These are phyloP conservation scores for Yamadazyma laniorum DNA, from an alignment of 805 yeast genomes.

Conservation along the genomic window DNA sequence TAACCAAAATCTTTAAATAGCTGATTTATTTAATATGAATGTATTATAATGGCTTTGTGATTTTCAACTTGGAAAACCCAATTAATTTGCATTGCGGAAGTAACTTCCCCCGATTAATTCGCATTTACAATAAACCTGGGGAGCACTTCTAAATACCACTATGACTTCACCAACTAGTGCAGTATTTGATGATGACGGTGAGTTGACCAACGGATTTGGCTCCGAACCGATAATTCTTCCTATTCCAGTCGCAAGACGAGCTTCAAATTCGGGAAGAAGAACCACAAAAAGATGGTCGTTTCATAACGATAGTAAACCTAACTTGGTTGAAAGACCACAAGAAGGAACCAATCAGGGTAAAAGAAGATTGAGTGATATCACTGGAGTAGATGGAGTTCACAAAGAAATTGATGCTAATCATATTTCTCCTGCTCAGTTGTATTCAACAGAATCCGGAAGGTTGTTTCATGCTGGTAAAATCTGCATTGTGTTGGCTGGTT, in stretches of 20 bases:
- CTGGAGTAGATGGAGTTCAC: constrained; percentile 61
- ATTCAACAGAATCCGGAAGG: constrained; percentile 88
- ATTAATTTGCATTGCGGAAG: not conserved
- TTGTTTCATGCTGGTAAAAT: constrained; percentile 95
- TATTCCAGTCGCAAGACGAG: no score
- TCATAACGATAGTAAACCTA: constrained; percentile 36
- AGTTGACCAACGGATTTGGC: constrained; percentile 33
- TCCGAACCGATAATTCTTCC: constrained; percentile 23
- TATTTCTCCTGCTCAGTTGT: constrained; percentile 88
- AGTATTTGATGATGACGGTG: constrained; percentile 8
- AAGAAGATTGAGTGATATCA: constrained; percentile 40
- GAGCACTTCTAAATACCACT: not conserved
- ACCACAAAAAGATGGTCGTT: constrained; percentile 45
- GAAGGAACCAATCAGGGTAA: constrained; percentile 20
- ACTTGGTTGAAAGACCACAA: constrained; percentile 34
- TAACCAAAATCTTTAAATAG: constrained; percentile 12
- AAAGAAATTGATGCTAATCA: constrained; percentile 56
- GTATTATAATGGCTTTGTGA: constrained; percentile 9
- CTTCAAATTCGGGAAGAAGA: constrained; percentile 22
- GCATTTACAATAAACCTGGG: constrained; percentile 4
- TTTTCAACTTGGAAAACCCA: no score
- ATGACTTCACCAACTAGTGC: constrained; percentile 7
- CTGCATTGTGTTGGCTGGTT: constrained; percentile 82
- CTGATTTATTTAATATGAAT: constrained; percentile 10
- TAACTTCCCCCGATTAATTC: not conserved